phyloP scores from a whole-genome alignment of 2,329 filamentous ascomycete genomes.

The Colletotrichum noveboracense region DNA sequence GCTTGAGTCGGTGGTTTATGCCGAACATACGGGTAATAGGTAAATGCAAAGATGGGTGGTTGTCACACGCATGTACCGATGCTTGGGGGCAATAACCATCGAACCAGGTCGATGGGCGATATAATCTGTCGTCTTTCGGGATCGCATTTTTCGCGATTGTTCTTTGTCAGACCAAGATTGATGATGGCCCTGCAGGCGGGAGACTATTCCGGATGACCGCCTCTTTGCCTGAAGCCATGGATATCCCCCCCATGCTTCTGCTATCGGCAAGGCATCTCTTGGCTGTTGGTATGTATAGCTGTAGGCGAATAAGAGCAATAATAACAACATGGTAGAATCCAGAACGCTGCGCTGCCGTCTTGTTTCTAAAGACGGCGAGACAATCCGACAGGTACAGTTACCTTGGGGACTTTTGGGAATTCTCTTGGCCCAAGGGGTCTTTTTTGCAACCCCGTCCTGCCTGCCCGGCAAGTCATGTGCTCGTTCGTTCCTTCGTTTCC shows the following conservation, averaged over 20 bases:
- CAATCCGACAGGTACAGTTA: conserved; percentile 1
- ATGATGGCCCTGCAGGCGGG: not conserved
- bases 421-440: not conserved
- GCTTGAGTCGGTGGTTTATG: conserved; percentile 17
- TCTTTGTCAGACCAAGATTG: not conserved
- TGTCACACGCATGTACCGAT: not conserved
- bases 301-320: not conserved
- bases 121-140: not conserved
- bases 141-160: not conserved
- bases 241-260: not conserved
- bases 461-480: not conserved
- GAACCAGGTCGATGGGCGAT: not conserved
- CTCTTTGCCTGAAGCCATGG: not conserved
- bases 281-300: not conserved
- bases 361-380: not conserved
- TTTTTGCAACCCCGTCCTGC: too few species aligned
- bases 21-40: not conserved
- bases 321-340: not conserved
- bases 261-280: conserved; percentile 13
- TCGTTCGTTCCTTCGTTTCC: not conserved
- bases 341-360: not conserved
- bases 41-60: not conserved
- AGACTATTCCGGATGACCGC: not conserved
- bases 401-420: not conserved
- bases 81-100: not conserved